Conservation (phyloP, 768 basidiomycete species). For the Hygrophoropsis aurantiaca region DNA sequence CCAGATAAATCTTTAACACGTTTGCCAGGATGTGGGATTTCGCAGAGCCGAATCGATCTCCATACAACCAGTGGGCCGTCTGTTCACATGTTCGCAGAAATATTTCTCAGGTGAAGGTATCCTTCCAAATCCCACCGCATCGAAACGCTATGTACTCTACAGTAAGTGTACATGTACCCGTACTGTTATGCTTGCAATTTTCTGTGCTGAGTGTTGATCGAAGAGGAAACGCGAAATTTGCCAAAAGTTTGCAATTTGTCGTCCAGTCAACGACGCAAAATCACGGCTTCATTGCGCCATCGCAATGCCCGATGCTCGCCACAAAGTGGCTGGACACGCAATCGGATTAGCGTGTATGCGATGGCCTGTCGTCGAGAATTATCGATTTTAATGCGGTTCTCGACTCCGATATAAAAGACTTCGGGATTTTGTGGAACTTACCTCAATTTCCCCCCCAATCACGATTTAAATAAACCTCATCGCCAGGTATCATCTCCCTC, state of each 20-base stretch:
- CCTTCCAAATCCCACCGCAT: neutral
- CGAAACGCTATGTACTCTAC: constrained; percentile 1
- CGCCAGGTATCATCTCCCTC: neutral
- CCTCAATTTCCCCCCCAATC: neutral
- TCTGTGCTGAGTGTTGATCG: neutral
- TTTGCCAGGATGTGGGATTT: neutral
- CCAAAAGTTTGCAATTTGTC: constrained; percentile 5
- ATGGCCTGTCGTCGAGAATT: neutral
- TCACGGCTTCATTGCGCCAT: constrained; percentile 26
- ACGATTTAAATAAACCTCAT: neutral
- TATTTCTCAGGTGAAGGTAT: neutral
- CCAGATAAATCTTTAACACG: no score
- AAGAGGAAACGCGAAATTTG: neutral
- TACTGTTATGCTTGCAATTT: neutral
- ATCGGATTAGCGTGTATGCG: neutral
- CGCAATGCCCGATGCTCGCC: neutral
- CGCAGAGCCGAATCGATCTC: no score
- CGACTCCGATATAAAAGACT: neutral
- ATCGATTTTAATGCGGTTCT: neutral
- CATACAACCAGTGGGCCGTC: neutral
- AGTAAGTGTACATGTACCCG: constrained; percentile 12
- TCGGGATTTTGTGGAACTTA: neutral
- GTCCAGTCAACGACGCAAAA: constrained; percentile 23
- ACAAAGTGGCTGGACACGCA: neutral
- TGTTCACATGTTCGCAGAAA: neutral